Evolutionary conservation across 2,329 filamentous ascomycete species (phyloP).

Genomic region (Diaporthe eres): DNA sequence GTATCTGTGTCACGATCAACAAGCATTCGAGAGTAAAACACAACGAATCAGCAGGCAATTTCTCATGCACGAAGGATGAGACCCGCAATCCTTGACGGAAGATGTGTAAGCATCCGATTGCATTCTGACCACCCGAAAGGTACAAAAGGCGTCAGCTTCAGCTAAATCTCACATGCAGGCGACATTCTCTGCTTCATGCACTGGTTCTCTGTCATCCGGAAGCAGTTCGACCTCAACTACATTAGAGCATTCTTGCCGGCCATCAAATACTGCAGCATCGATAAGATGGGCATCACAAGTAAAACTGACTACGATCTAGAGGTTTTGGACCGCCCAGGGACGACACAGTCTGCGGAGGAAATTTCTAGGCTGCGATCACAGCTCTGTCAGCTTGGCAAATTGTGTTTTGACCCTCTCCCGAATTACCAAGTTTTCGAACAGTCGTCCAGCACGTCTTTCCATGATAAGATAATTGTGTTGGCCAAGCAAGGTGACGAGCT

Average conservation of each 20-base stretch:
- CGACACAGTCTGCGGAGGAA: not conserved
- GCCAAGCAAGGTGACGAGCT: not conserved
- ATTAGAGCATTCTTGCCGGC: too few relatives aligned
- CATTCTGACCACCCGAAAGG: not conserved
- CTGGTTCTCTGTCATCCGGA: too few relatives aligned
- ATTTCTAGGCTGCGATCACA: not conserved
- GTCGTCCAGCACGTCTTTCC: not conserved
- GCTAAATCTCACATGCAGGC: not conserved
- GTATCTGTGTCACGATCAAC: too few relatives aligned
- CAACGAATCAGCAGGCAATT: not conserved
- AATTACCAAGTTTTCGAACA: slow-evolving; percentile 8
- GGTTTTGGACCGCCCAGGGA: slow-evolving; percentile 13
- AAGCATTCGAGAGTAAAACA: not conserved
- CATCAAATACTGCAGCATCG: not conserved
- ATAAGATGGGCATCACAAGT: not conserved
- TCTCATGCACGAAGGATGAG: too few relatives aligned
- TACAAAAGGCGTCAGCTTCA: not conserved
- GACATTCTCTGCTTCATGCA: not conserved
- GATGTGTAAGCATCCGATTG: not conserved
- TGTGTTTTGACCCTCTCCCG: slow-evolving; percentile 1
- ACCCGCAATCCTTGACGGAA: not conserved
- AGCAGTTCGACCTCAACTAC: not conserved
- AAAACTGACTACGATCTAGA: not conserved
- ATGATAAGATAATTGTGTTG: slow-evolving; percentile 12
- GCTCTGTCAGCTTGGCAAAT: not conserved